Evolutionary conservation across 441 rosid species (phyloP).

Genomic region (Bruguiera hainesii): DNA sequence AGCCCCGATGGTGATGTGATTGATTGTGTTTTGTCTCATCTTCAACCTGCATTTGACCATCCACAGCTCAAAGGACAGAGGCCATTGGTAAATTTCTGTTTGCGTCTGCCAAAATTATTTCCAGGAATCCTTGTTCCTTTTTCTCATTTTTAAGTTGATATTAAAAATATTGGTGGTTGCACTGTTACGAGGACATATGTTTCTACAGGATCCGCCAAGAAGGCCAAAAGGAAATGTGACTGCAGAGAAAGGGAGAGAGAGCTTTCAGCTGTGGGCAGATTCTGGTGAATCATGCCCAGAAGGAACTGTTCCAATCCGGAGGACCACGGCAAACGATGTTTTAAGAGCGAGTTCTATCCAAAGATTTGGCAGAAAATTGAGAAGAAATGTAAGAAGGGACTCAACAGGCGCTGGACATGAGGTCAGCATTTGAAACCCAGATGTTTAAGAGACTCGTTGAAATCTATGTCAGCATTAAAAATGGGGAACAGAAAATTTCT

Average conservation of each 20-base stretch:
- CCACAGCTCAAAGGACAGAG: slow-evolving; percentile 61
- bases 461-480: slow-evolving; percentile 52
- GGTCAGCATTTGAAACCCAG: slow-evolving; percentile 54
- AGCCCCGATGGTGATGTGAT: slow-evolving; percentile 86
- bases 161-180: slow-evolving; percentile 16
- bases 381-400: slow-evolving; percentile 69
- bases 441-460: slow-evolving; percentile 44
- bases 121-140: not conserved
- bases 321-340: slow-evolving; percentile 73
- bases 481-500: too few species aligned
- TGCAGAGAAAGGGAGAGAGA: slow-evolving; percentile 28
- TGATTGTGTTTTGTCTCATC: slow-evolving; percentile 74
- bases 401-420: slow-evolving; percentile 74
- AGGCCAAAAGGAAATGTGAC: slow-evolving; percentile 53
- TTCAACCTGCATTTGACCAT: slow-evolving; percentile 94
- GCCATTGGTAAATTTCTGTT: slow-evolving; percentile 50
- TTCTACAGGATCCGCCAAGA: slow-evolving; percentile 67
- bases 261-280: slow-evolving; percentile 65
- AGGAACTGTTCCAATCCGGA: slow-evolving; percentile 82
- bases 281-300: slow-evolving; percentile 81
- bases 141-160: not conserved
- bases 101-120: slow-evolving; percentile 1
- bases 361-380: slow-evolving; percentile 68
- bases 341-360: slow-evolving; percentile 57
- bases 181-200: slow-evolving; percentile 28